Evolutionary conservation across 108 stramenopile species (phyloP).

Genomic region (Skeletonema marinoi): DNA sequence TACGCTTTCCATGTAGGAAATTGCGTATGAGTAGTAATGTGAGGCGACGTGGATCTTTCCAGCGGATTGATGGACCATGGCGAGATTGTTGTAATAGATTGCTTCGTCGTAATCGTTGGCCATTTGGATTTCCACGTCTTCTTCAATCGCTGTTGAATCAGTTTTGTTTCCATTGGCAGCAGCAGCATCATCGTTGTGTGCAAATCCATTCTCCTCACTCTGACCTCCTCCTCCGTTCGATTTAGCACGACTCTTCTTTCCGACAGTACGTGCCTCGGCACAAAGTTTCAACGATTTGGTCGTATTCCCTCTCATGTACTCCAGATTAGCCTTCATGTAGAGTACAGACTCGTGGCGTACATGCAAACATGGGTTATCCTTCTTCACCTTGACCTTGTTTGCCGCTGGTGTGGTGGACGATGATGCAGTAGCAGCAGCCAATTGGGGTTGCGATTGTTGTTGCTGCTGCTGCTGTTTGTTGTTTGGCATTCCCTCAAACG

Average conservation of each 20-base stretch:
- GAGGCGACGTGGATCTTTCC: conserved; percentile 72
- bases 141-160: neutral
- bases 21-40: conserved; percentile 69
- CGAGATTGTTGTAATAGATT: conserved; percentile 80
- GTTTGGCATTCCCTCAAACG: conserved; percentile 39
- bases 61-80: conserved; percentile 68
- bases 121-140: conserved; percentile 19
- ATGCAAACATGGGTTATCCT: conserved; percentile 20
- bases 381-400: conserved; percentile 20
- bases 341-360: conserved; percentile 64
- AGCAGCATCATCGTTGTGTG: neutral
- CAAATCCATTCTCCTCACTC: conserved; percentile 3
- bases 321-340: conserved; percentile 77
- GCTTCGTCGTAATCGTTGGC: conserved; percentile 52
- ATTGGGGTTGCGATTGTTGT: conserved; percentile 9
- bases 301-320: conserved; percentile 78
- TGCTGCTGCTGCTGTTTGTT: conserved; percentile 22
- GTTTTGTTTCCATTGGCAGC: neutral
- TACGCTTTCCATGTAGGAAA: conserved; percentile 26
- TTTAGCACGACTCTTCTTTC: conserved; percentile 15
- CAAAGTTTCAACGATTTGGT: conserved; percentile 82
- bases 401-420: neutral
- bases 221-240: neutral
- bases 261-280: conserved; percentile 60
- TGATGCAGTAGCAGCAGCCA: neutral